Evolutionary conservation across 2,329 filamentous ascomycete species (phyloP).

Genomic region (Diaporthe citri): DNA sequence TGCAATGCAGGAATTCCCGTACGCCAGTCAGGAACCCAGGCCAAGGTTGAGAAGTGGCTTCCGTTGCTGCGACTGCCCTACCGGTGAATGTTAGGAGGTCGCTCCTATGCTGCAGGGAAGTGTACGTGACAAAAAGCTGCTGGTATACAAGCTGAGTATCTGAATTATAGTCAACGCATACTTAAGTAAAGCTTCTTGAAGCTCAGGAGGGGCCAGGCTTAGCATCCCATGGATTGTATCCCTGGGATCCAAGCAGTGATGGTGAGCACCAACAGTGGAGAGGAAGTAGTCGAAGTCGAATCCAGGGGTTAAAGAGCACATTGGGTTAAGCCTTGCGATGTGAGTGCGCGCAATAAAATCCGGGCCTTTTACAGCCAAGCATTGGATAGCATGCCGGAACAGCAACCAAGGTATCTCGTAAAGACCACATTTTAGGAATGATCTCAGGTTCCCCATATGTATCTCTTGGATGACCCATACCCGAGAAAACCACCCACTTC

Average conservation of each 20-base stretch:
- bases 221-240: background rate
- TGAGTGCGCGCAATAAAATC: background rate
- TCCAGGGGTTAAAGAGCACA: background rate
- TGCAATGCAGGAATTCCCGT: background rate
- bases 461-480: background rate
- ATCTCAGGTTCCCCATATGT: background rate
- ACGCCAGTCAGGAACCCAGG: background rate
- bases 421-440: background rate
- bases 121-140: background rate
- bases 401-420: background rate
- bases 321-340: background rate
- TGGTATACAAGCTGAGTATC: background rate
- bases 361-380: background rate
- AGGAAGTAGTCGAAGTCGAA: background rate
- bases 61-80: background rate
- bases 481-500: background rate
- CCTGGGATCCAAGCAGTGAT: background rate
- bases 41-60: background rate
- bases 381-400: background rate
- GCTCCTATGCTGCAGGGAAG: background rate
- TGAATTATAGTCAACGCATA: background rate
- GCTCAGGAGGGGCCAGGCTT: background rate
- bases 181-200: background rate
- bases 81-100: background rate
- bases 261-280: background rate